These are phyloP conservation scores for Saposhnikovia divaricata DNA, from an alignment of 129 eudicot genomes.

Conservation along the genomic window DNA sequence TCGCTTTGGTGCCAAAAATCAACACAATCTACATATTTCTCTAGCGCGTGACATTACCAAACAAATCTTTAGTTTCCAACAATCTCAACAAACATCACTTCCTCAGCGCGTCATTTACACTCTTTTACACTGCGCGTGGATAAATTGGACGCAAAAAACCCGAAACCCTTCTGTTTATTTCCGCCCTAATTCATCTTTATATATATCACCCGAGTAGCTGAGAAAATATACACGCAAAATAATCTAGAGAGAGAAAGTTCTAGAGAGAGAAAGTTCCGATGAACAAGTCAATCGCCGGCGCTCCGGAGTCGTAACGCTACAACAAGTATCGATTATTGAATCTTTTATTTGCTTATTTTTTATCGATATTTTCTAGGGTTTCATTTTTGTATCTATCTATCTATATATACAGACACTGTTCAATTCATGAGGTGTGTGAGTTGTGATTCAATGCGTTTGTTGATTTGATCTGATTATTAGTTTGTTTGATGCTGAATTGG, in stretches of 20 bases:
- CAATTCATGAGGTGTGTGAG: slow-evolving; percentile 28
- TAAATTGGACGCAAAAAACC: neutral
- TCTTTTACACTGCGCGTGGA: slow-evolving; percentile 13
- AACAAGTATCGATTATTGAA: slow-evolving; percentile 8
- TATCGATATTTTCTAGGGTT: slow-evolving; percentile 45
- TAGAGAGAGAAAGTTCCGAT: slow-evolving; percentile 10
- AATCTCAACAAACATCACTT: neutral
- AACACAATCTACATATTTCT: neutral
- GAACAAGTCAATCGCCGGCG: slow-evolving; percentile 13
- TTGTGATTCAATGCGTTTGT: slow-evolving; percentile 1
- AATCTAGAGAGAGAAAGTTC: slow-evolving; percentile 4
- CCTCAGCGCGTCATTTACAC: slow-evolving; percentile 9
- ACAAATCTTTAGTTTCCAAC: neutral
- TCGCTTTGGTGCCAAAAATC: neutral
- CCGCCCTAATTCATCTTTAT: slow-evolving; percentile 37
- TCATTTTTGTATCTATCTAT: slow-evolving; percentile 13
- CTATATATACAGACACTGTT: slow-evolving; percentile 25
- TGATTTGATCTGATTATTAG: slow-evolving; percentile 3
- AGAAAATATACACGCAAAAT: neutral
- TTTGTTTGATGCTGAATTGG: neutral
- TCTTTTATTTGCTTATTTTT: neutral
- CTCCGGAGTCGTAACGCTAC: neutral
- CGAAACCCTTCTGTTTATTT: slow-evolving; percentile 31
- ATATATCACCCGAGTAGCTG: slow-evolving; percentile 10
- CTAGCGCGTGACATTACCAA: neutral